phyloP scores from a whole-genome alignment of 1,139 yeast species.

The Protomyces pachydermus region DNA sequence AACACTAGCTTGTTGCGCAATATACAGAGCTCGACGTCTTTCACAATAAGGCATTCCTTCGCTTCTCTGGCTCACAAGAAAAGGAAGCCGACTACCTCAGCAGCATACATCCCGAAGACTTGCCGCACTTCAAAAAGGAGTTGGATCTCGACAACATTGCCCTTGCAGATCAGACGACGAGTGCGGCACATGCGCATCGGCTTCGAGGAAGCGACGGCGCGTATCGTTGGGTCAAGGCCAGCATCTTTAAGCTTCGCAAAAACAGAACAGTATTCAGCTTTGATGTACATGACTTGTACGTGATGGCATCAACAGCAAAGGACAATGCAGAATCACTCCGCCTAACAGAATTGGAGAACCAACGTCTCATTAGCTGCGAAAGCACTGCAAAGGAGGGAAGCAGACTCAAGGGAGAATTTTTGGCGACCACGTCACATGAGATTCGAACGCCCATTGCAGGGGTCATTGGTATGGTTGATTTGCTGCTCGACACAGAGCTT shows the following conservation, averaged over 20 bases:
- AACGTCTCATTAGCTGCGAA: constrained; percentile 7
- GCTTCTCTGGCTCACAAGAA: constrained; percentile 5
- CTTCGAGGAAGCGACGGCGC: constrained; percentile 37
- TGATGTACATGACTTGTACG: constrained; percentile 19
- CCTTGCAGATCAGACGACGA: background rate
- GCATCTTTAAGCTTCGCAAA: background rate
- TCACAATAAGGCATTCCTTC: constrained; percentile 12
- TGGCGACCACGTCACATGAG: constrained; percentile 50
- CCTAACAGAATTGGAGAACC: constrained; percentile 8
- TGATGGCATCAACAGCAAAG: constrained; percentile 2
- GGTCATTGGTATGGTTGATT: constrained; percentile 86
- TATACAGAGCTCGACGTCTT: constrained; percentile 9
- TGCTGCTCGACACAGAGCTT: constrained; percentile 72
- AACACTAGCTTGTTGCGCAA: constrained; percentile 7
- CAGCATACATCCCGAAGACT: constrained; percentile 15
- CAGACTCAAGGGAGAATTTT: constrained; percentile 23
- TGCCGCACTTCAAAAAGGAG: background rate
- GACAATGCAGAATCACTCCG: constrained; percentile 6
- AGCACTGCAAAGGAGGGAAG: constrained; percentile 16
- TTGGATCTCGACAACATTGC: background rate
- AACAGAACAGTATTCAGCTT: constrained; percentile 6
- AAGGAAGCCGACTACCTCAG: background rate
- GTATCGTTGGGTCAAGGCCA: constrained; percentile 34
- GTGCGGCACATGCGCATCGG: constrained; percentile 15
- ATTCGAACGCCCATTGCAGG: constrained; percentile 89